Evolutionary conservation across 495 filamentous ascomycete genomes (phyloP).

Genomic region (Parmelia sp.): DNA sequence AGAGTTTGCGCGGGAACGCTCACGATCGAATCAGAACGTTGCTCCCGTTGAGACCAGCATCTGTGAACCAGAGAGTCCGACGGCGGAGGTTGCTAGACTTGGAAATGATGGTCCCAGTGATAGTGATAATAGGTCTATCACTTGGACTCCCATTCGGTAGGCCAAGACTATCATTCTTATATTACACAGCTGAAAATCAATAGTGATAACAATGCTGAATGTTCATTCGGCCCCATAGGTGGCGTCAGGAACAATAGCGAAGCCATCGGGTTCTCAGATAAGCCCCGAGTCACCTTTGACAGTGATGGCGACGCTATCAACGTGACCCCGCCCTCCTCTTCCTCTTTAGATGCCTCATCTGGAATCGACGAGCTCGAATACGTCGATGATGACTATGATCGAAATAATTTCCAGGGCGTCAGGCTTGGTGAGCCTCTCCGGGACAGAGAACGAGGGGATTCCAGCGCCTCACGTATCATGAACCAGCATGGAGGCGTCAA

Average conservation of each 20-base stretch:
- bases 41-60: not conserved
- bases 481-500: not conserved
- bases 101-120: not conserved
- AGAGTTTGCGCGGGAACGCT: not conserved
- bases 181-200: not conserved
- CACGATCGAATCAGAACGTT: not conserved
- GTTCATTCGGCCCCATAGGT: not conserved
- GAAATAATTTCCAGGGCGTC: not conserved
- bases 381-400: not conserved
- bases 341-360: not conserved
- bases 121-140: not conserved
- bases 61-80: not conserved
- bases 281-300: not conserved
- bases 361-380: not conserved
- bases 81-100: not conserved
- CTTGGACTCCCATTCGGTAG: not conserved
- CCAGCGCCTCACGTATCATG: not conserved
- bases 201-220: not conserved
- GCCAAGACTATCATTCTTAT: not conserved
- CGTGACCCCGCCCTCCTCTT: slow-evolving; percentile 3
- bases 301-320: not conserved
- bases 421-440: not conserved
- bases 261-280: not conserved
- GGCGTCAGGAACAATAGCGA: not conserved
- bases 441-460: not conserved